These are phyloP conservation scores for Saturnispora sekii DNA, from an alignment of 805 yeast genomes.

Conservation along the genomic window DNA sequence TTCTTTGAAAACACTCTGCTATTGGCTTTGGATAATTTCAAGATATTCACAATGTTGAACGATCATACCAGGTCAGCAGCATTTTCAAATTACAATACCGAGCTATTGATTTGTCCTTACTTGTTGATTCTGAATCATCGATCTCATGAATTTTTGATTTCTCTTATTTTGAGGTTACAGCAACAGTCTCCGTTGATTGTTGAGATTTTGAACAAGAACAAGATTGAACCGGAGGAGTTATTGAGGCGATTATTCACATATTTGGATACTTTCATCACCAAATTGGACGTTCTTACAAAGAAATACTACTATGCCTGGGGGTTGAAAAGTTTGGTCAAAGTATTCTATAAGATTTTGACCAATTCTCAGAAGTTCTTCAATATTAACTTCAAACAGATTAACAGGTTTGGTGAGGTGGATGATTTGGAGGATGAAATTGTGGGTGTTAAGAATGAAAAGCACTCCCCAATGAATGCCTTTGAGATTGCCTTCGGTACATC, in stretches of 20 bases:
- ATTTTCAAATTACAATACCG: slow-evolving; percentile 32
- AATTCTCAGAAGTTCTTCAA: slow-evolving; percentile 28
- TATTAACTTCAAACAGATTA: slow-evolving; percentile 24
- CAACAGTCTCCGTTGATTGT: slow-evolving; percentile 27
- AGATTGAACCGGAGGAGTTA: slow-evolving; percentile 28
- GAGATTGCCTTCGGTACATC: slow-evolving; percentile 30
- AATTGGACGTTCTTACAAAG: slow-evolving; percentile 29
- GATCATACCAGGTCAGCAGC: slow-evolving; percentile 19
- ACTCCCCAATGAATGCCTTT: slow-evolving; percentile 23
- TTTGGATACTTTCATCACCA: slow-evolving; percentile 27
- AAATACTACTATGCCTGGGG: slow-evolving; percentile 39
- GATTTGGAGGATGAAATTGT: neutral
- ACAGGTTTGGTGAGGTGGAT: neutral
- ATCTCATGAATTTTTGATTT: slow-evolving; percentile 49
- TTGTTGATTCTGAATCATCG: slow-evolving; percentile 46
- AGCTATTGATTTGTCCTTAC: slow-evolving; percentile 39
- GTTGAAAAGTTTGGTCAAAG: slow-evolving; percentile 32
- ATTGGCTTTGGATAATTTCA: slow-evolving; percentile 30
- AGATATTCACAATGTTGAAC: slow-evolving; percentile 26
- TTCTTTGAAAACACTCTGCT: slow-evolving; percentile 29
- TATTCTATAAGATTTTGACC: slow-evolving; percentile 27
- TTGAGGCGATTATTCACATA: slow-evolving; percentile 26
- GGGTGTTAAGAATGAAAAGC: neutral
- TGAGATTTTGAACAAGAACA: slow-evolving; percentile 26
- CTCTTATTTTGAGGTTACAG: slow-evolving; percentile 39